A percentile compares a stretch with the other conserved stretches of the same genome.
Evolutionary conservation across 2,329 filamentous ascomycete species (phyloP).

Genomic region (Pseudogymnoascus sp.): DNA sequence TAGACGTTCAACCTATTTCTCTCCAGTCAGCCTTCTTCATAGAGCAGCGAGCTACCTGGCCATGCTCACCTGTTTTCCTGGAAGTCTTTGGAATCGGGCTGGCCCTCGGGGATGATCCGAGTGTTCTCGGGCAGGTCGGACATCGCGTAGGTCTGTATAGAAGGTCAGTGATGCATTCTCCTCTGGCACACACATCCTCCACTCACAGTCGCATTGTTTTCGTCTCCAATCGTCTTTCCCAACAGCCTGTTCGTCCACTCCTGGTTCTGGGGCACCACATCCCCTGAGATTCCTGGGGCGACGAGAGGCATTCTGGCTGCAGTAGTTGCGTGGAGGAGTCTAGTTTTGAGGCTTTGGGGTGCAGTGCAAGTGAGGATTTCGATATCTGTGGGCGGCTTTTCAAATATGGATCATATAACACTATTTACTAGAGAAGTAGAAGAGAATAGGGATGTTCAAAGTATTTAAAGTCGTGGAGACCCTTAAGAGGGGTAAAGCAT

Average conservation of each 20-base stretch:
- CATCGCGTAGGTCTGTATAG: not conserved
- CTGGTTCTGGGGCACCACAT: not conserved
- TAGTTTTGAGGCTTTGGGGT: not conserved
- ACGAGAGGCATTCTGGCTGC: not conserved
- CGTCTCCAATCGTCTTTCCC: slow-evolving; percentile 6
- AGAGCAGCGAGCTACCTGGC: not conserved
- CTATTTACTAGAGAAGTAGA: not conserved
- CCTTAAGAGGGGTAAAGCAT: not conserved
- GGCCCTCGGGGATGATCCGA: not conserved
- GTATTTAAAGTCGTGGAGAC: not conserved
- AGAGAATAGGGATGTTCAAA: not conserved
- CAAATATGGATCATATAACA: not conserved
- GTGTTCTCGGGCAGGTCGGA: not conserved
- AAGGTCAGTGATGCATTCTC: not conserved
- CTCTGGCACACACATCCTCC: no score
- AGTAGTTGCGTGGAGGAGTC: not conserved
- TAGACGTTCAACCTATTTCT: not conserved
- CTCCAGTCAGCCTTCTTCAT: not conserved
- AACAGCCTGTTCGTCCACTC: slow-evolving; percentile 1
- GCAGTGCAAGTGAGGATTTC: not conserved
- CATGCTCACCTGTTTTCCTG: not conserved
- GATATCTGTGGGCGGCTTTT: not conserved
- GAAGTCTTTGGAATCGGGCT: not conserved
- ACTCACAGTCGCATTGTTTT: not conserved
- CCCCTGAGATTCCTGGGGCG: not conserved